Evolutionary conservation across 2,329 filamentous ascomycete species (phyloP).

Genomic region (Pyrenophora teres): DNA sequence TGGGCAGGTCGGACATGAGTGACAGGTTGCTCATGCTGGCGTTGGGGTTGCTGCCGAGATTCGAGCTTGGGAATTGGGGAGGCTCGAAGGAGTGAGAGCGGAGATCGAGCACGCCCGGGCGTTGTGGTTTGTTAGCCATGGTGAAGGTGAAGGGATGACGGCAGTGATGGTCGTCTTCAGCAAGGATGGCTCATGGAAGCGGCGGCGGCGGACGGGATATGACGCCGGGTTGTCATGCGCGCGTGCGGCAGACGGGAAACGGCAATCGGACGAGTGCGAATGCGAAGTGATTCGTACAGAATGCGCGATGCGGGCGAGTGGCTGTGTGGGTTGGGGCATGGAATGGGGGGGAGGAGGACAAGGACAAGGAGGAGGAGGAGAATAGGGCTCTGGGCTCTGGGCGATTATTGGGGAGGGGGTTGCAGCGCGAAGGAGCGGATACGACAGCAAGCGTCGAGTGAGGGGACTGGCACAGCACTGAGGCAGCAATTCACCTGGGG

Average conservation of each 20-base stretch:
- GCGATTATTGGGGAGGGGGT: neutral
- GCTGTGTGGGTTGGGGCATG: neutral
- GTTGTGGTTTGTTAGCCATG: constrained; percentile 39
- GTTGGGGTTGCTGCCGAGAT: constrained; percentile 24
- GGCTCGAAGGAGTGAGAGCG: constrained; percentile 42
- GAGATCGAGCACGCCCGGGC: constrained; percentile 41
- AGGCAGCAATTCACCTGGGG: constrained; percentile 4
- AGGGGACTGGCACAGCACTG: constrained; percentile 2
- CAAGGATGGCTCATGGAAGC: constrained; percentile 30
- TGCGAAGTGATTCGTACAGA: constrained; percentile 11
- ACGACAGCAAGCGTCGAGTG: constrained; percentile 21
- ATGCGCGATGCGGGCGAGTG: neutral
- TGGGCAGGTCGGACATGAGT: constrained; percentile 49
- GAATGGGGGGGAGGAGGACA: too few species aligned
- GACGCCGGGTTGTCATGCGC: constrained; percentile 40
- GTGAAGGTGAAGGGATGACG: constrained; percentile 12
- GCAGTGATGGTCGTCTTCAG: constrained; percentile 14
- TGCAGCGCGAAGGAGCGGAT: constrained; percentile 41
- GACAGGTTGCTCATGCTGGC: constrained; percentile 43
- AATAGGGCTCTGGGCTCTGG: too few species aligned
- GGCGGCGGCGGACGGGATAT: constrained; percentile 20
- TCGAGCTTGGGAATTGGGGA: constrained; percentile 7
- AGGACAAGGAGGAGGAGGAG: neutral
- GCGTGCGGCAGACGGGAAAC: constrained; percentile 33
- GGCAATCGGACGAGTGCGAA: constrained; percentile 21